Conservation (phyloP, 805 yeast species). For the Geotrichum ghanense region DNA sequence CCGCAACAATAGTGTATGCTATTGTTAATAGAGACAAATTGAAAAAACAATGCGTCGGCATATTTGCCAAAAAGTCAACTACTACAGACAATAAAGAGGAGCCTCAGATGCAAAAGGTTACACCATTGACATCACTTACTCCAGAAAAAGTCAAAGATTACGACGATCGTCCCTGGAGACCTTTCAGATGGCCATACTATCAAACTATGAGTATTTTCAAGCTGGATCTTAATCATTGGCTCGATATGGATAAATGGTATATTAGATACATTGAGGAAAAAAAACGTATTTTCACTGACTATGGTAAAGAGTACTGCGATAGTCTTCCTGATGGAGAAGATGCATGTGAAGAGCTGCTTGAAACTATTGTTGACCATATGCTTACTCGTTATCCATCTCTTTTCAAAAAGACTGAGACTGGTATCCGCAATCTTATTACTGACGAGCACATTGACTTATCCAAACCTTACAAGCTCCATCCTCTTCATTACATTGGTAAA, state of each 20-base stretch:
- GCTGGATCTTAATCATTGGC: slow-evolving; percentile 65
- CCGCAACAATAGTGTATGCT: too few species aligned
- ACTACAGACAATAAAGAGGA: neutral
- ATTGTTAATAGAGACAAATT: too few species aligned
- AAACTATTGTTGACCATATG: slow-evolving; percentile 49
- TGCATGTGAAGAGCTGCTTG: slow-evolving; percentile 47
- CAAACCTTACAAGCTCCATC: slow-evolving; percentile 49
- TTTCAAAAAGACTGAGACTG: slow-evolving; percentile 40
- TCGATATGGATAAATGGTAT: slow-evolving; percentile 70
- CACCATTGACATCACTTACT: slow-evolving; percentile 46
- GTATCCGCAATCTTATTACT: slow-evolving; percentile 50
- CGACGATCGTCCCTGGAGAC: slow-evolving; percentile 74
- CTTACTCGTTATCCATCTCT: slow-evolving; percentile 49
- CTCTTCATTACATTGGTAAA: slow-evolving; percentile 48
- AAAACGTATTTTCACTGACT: slow-evolving; percentile 41
- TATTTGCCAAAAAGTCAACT: too few species aligned
- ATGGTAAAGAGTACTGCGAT: slow-evolving; percentile 51
- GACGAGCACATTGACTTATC: slow-evolving; percentile 51
- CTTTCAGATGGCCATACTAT: slow-evolving; percentile 71
- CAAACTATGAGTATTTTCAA: slow-evolving; percentile 69
- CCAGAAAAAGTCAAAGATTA: slow-evolving; percentile 55
- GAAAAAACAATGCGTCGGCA: too few species aligned
- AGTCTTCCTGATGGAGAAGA: slow-evolving; percentile 59
- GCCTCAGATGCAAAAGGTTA: neutral
- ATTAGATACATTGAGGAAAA: slow-evolving; percentile 56